Evolutionary conservation across 2,329 filamentous ascomycete species (phyloP), one percentile per base, ranked within the genome.

Genomic region (Diaporthe sp.): DNA sequence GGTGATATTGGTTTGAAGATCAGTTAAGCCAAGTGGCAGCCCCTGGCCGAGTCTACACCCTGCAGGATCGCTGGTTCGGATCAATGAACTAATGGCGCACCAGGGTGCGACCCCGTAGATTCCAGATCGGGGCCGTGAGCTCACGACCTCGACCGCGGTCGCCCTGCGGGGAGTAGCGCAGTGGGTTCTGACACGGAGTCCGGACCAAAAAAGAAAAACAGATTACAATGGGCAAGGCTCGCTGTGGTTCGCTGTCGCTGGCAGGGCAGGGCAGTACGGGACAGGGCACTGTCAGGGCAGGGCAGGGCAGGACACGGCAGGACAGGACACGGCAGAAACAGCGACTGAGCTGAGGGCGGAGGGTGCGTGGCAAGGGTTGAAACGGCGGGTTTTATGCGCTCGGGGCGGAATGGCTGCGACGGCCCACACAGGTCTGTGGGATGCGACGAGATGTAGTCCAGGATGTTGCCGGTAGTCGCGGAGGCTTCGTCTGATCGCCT

Each of bases 1-100:
- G 61, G 51, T 47, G 58, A 50, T 39, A 47, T 55, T 65, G 65
- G 59, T 61, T 47, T 55, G 66, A 51, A 58, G 66, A 68, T 63
- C 69, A 53, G 15, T 59, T 47, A 72, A 55, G 42, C 61, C 59
- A 69, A 74, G 69, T 61, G 55, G 25, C 61, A 66, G 70, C 71
- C 73, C 71, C 63, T 73, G 68, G 71, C 50, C 44, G 53, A 65
- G 56, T 22, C 63, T 73, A 66, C 50, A 59, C 50, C 61, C 59
- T 50, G 61, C 63, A 68, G 25, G 22, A 39, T 37, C 53, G 63
- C 63, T 53, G 17, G 59, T 56, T 35, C 61, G n/a, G 59, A 39
- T 68, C 50, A 39, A 51, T 58, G 47, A 32, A 55, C 51, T 55
- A 61, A 44, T 69, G 65, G 71, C 39, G 71, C 42, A 66, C 71